phyloP scores from a whole-genome alignment of 2,329 filamentous ascomycete species.

The Huntiella savannae region DNA sequence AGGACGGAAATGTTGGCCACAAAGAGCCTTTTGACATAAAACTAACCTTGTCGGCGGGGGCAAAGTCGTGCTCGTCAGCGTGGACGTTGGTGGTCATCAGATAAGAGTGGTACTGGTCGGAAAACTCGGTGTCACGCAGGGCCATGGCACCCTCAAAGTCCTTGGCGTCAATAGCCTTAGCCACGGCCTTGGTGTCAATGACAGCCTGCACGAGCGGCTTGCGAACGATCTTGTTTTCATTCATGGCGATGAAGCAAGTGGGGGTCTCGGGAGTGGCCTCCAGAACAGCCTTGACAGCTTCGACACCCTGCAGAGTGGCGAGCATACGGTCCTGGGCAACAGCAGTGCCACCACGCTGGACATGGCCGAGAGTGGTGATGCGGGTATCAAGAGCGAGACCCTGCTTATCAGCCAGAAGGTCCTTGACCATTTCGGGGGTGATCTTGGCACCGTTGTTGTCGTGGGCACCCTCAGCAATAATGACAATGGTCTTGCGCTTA shows the following conservation, averaged over 20 bases:
- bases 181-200: conserved; percentile 64
- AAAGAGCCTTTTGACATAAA: not conserved
- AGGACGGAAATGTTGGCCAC: too few relatives aligned
- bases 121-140: conserved; percentile 80
- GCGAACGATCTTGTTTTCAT: conserved; percentile 91
- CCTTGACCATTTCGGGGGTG: conserved; percentile 60
- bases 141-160: conserved; percentile 78
- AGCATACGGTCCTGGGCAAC: conserved; percentile 92
- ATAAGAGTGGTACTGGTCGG: conserved; percentile 79
- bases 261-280: conserved; percentile 76
- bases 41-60: conserved; percentile 47
- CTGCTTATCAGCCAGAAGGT: conserved; percentile 56
- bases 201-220: conserved; percentile 83
- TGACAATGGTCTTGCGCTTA: conserved; percentile 95
- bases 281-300: conserved; percentile 80
- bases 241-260: conserved; percentile 88
- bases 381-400: conserved; percentile 74
- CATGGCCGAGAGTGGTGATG: conserved; percentile 87
- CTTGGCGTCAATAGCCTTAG: conserved; percentile 61
- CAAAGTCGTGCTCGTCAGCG: conserved; percentile 43
- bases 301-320: conserved; percentile 79
- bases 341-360: conserved; percentile 84
- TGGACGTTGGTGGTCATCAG: conserved; percentile 75
- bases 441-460: conserved; percentile 74
- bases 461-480: conserved; percentile 86